Percentiles rank a stretch among this genome's conserved stretches.
phyloP scores from a whole-genome alignment of 805 yeast species.

The Priceomyces melissophilus region DNA sequence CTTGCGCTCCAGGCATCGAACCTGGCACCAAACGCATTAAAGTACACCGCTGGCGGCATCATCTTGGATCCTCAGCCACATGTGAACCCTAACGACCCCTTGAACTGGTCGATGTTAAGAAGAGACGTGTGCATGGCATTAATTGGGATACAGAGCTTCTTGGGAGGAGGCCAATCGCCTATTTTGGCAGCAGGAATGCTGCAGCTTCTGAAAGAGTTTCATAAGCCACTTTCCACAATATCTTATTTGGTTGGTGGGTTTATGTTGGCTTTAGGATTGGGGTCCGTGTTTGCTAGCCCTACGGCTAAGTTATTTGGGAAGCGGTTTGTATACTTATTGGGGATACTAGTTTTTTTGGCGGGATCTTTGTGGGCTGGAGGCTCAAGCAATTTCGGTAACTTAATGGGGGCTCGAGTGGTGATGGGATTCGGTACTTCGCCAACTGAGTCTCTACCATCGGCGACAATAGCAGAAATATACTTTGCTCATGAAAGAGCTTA shows the following conservation, averaged over 20 bases:
- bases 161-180: slow-evolving; percentile 63
- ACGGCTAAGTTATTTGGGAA: slow-evolving; percentile 57
- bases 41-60: slow-evolving; percentile 46
- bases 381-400: slow-evolving; percentile 44
- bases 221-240: slow-evolving; percentile 36
- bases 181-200: slow-evolving; percentile 56
- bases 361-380: slow-evolving; percentile 56
- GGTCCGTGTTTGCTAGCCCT: slow-evolving; percentile 56
- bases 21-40: slow-evolving; percentile 25
- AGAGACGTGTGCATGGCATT: slow-evolving; percentile 51
- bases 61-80: slow-evolving; percentile 61
- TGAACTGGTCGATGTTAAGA: slow-evolving; percentile 62
- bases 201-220: slow-evolving; percentile 39
- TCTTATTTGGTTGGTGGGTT: slow-evolving; percentile 56
- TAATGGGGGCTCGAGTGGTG: slow-evolving; percentile 56
- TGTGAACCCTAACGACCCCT: slow-evolving; percentile 60
- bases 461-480: slow-evolving; percentile 60
- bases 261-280: slow-evolving; percentile 59
- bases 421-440: slow-evolving; percentile 62
- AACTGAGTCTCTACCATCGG: slow-evolving; percentile 56
- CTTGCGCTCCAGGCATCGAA: slow-evolving; percentile 1
- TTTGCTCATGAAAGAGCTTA: slow-evolving; percentile 62
- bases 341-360: slow-evolving; percentile 45
- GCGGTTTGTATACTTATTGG: slow-evolving; percentile 50
- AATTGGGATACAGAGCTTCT: slow-evolving; percentile 54